Percentiles rank a stretch among this genome's conserved stretches.
phyloP scores from a whole-genome alignment of 305 asterid genomes.

The Fraxinus angustifolia region DNA sequence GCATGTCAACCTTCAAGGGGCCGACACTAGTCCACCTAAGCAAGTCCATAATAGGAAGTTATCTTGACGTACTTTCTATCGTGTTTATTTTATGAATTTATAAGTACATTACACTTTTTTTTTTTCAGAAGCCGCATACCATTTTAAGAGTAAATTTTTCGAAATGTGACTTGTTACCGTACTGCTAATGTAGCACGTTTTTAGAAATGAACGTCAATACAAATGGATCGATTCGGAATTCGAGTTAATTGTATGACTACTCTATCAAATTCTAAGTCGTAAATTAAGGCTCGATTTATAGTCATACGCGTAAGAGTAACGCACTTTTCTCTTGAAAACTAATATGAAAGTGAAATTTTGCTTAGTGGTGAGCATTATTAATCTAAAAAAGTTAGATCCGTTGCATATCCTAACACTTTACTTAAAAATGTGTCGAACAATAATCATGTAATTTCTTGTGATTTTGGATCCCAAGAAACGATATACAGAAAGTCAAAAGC shows the following conservation, averaged over 20 bases:
- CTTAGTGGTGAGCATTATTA: background rate
- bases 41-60: too few relatives aligned
- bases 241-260: background rate
- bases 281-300: background rate
- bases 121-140: background rate
- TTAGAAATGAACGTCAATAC: background rate
- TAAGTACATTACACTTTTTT: background rate
- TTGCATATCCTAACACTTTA: background rate
- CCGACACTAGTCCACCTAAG: too few relatives aligned
- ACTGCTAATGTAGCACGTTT: background rate
- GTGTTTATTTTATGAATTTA: too few relatives aligned
- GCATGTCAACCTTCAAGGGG: too few relatives aligned
- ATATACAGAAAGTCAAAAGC: constrained; percentile 25
- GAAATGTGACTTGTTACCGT: background rate
- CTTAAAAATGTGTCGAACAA: background rate
- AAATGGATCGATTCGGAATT: background rate
- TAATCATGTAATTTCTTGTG: constrained; percentile 15
- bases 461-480: constrained; percentile 1
- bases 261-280: background rate
- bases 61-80: too few relatives aligned
- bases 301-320: background rate
- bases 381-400: background rate
- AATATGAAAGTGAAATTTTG: background rate
- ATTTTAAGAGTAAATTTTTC: background rate
- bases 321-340: background rate